phyloP scores from a whole-genome alignment of 75 land plant species.

The Larix kaempferi region DNA sequence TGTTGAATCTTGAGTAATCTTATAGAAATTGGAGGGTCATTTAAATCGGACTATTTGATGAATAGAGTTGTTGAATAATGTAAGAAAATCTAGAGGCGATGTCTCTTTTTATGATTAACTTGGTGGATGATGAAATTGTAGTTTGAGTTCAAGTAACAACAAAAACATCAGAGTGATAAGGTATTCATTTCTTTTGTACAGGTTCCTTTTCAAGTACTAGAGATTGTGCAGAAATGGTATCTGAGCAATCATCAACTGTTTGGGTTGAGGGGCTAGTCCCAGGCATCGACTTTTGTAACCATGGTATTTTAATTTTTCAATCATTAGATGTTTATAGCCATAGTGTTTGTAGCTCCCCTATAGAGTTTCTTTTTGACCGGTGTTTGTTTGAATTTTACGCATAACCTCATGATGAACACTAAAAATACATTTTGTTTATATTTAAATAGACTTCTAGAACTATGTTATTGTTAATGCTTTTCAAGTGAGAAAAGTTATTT shows the following conservation, averaged over 20 bases:
- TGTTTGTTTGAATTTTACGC: not conserved
- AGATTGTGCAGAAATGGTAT: slow-evolving; percentile 13
- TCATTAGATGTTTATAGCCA: not conserved
- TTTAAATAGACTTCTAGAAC: not conserved
- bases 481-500: not conserved
- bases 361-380: not conserved
- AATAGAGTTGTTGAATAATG: too few species aligned
- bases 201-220: not conserved
- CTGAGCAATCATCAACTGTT: slow-evolving; percentile 27
- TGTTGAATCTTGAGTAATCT: not conserved
- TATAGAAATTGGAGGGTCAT: not conserved
- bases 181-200: not conserved
- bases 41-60: not conserved
- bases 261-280: slow-evolving; percentile 97
- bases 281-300: slow-evolving; percentile 98
- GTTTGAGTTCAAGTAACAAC: not conserved
- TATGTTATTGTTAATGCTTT: not conserved
- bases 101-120: too few species aligned
- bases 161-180: not conserved
- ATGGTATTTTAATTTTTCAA: slow-evolving; percentile 46
- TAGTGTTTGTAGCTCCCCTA: not conserved
- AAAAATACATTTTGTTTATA: not conserved
- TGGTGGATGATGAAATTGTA: not conserved
- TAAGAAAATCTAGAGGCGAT: too few species aligned
- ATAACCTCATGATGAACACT: not conserved